Evolutionary conservation across 768 basidiomycete species (phyloP).

Genomic region (Lentinula lateritia): DNA sequence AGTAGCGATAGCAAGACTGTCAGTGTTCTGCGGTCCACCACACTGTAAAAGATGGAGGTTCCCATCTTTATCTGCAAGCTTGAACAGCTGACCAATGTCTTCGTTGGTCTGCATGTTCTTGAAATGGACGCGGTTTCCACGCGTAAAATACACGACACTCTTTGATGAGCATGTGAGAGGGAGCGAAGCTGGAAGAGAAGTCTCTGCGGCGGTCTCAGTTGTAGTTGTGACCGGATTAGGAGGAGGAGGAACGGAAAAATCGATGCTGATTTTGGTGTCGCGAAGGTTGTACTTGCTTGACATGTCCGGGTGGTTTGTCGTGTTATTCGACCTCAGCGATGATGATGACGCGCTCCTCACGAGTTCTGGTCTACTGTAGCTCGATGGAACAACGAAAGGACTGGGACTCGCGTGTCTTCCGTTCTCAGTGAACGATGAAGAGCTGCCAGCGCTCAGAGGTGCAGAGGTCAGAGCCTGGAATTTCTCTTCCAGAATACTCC

Average conservation of each 20-base stretch:
- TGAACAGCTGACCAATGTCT: conserved; percentile 47
- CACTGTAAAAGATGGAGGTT: conserved; percentile 38
- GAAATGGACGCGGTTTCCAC: conserved; percentile 50
- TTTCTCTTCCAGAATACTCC: background rate
- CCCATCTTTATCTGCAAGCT: conserved; percentile 41
- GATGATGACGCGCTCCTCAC: conserved; percentile 28
- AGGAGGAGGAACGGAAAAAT: conserved; percentile 22
- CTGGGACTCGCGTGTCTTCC: conserved; percentile 1
- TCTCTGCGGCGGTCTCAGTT: background rate
- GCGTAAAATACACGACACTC: conserved; percentile 43
- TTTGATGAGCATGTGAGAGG: conserved; percentile 36
- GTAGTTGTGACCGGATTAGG: background rate
- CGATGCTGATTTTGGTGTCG: conserved; percentile 26
- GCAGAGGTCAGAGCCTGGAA: background rate
- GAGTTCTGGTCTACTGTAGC: conserved; percentile 13
- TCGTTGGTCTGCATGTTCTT: conserved; percentile 37
- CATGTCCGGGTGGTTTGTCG: conserved; percentile 26
- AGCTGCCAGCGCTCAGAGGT: background rate
- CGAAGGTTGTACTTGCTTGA: conserved; percentile 29
- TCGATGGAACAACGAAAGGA: conserved; percentile 1
- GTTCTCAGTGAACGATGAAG: conserved; percentile 1
- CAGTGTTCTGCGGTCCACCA: conserved; percentile 25
- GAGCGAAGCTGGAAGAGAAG: background rate
- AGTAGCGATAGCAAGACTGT: conserved; percentile 56
- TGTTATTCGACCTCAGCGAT: conserved; percentile 17